Percentiles rank a stretch among this genome's conserved stretches.
These are phyloP conservation scores for Rhodotorula sp. DNA, from an alignment of 1,284 basidiomycete species.

Conservation along the genomic window DNA sequence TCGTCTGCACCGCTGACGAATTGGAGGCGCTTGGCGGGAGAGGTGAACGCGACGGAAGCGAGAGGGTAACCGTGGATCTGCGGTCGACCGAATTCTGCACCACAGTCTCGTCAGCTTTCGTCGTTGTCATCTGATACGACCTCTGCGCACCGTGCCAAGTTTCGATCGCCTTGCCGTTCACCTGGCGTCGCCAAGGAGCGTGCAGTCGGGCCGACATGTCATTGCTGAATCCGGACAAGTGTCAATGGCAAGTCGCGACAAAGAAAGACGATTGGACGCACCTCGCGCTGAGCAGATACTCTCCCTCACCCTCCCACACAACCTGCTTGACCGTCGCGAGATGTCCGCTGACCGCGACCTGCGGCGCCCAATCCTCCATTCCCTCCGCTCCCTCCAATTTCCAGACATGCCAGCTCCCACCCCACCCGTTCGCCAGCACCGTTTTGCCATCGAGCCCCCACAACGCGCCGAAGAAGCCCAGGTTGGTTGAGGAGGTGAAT, in stretches of 20 bases:
- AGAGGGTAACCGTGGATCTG: slow-evolving; percentile 95
- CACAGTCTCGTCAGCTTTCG: too few species aligned
- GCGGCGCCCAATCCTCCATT: slow-evolving; percentile 63
- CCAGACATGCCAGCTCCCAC: slow-evolving; percentile 88
- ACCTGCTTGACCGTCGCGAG: slow-evolving; percentile 71
- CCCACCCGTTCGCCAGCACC: slow-evolving; percentile 83
- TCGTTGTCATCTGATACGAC: too few species aligned
- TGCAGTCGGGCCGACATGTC: slow-evolving; percentile 90
- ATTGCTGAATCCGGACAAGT: slow-evolving; percentile 53
- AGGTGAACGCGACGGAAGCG: slow-evolving; percentile 71
- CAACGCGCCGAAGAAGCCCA: slow-evolving; percentile 84
- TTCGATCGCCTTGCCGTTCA: slow-evolving; percentile 22
- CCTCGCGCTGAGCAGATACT: slow-evolving; percentile 80
- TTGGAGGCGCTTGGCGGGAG: slow-evolving; percentile 58
- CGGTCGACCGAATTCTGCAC: slow-evolving; percentile 68
- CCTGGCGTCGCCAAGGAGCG: slow-evolving; percentile 53
- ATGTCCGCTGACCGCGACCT: slow-evolving; percentile 77
- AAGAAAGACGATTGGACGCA: slow-evolving; percentile 50
- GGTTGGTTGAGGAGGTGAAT: slow-evolving; percentile 67
- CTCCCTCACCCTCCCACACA: slow-evolving; percentile 77
- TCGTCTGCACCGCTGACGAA: slow-evolving; percentile 89
- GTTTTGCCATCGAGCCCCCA: slow-evolving; percentile 65
- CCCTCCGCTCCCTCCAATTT: slow-evolving; percentile 47
- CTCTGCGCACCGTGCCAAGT: slow-evolving; percentile 64
- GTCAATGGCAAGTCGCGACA: not conserved